Percentiles rank a stretch among this genome's conserved stretches.
phyloP scores from a whole-genome alignment of 306 rosid genomes.

The Cajanus cajan region DNA sequence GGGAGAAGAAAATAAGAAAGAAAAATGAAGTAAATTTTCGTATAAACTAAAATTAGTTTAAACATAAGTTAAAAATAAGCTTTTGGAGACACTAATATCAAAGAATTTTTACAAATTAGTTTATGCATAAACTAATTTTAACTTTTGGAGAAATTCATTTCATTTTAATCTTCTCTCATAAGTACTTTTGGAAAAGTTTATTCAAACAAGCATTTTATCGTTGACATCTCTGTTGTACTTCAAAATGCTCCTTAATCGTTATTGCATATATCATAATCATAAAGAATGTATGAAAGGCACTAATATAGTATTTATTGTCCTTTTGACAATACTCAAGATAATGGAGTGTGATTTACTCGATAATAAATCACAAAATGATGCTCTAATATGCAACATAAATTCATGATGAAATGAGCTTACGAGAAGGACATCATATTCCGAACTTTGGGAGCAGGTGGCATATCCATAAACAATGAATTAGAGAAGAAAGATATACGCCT shows the following conservation, averaged over 20 bases:
- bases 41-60: too few species aligned
- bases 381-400: conserved; percentile 10
- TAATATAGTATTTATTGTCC: background rate
- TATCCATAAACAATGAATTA: conserved; percentile 93
- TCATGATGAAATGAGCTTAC: conserved; percentile 49
- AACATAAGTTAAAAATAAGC: too few species aligned
- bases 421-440: conserved; percentile 94
- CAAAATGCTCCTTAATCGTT: background rate
- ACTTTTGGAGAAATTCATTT: too few species aligned
- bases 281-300: background rate
- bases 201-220: too few species aligned
- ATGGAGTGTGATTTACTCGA: background rate
- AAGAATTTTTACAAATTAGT: too few species aligned
- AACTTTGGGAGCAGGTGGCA: conserved; percentile 96
- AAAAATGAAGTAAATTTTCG: too few species aligned
- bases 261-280: background rate
- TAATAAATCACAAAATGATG: conserved; percentile 3
- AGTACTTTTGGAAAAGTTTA: too few species aligned
- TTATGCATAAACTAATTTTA: too few species aligned
- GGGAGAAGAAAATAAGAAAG: too few species aligned
- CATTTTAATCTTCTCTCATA: too few species aligned
- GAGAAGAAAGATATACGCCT: conserved; percentile 94
- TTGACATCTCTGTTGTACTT: background rate
- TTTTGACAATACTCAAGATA: background rate
- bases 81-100: too few species aligned